Percentiles rank a stretch among this genome's conserved stretches.
Evolutionary conservation across 106 monocot genomes (phyloP).

Genomic region (Phalaenopsis equestris): DNA sequence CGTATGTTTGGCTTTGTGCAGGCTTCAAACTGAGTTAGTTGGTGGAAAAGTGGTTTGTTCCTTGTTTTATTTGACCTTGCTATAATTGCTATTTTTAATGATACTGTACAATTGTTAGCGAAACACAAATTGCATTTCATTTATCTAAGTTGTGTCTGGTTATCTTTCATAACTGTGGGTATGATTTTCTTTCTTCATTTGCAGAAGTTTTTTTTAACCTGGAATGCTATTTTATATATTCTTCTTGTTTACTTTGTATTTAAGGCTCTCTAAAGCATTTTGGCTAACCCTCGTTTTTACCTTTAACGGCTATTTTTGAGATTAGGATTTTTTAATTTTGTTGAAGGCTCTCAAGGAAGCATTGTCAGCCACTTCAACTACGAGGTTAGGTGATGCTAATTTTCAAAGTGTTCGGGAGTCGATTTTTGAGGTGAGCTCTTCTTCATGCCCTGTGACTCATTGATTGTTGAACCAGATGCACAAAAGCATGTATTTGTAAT

Average conservation of each 20-base stretch:
- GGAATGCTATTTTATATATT: not conserved
- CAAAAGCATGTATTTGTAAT: not conserved
- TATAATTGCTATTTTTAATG: not conserved
- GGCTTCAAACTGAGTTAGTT: slow-evolving; percentile 50
- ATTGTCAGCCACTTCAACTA: slow-evolving; percentile 22
- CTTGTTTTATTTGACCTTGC: not conserved
- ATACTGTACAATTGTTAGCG: not conserved
- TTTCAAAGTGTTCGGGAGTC: slow-evolving; percentile 64
- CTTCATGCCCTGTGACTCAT: not conserved
- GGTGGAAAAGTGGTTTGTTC: slow-evolving; percentile 53
- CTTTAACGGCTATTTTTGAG: not conserved
- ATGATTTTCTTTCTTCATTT: not conserved
- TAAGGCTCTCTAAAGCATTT: not conserved
- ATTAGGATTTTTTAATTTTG: slow-evolving; percentile 4
- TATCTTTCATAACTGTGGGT: not conserved
- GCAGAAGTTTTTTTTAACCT: not conserved
- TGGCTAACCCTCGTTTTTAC: not conserved
- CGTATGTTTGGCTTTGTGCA: slow-evolving; percentile 49
- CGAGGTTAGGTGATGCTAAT: slow-evolving; percentile 30
- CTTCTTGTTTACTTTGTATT: not conserved
- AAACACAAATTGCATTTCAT: not conserved
- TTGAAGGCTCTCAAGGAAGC: slow-evolving; percentile 54
- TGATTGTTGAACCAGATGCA: not conserved
- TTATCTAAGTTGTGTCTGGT: not conserved
- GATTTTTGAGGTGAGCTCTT: slow-evolving; percentile 69